Conservation (phyloP, 768 basidiomycete species). For the Naganishia antarctica region DNA sequence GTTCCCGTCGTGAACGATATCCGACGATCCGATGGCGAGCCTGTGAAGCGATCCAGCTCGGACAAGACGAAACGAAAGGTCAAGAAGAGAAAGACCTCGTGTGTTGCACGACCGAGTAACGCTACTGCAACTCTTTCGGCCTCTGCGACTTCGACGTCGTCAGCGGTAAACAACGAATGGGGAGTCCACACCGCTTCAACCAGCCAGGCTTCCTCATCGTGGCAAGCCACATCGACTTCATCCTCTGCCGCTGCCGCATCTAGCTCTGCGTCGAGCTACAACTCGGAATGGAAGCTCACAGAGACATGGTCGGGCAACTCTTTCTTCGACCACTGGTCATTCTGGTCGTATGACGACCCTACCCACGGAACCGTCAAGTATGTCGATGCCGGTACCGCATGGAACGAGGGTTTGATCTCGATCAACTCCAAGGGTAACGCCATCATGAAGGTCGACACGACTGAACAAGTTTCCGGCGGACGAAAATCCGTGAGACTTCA, state of each 20-base stretch:
- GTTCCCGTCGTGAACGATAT: constrained; percentile 22
- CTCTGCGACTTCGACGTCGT: constrained; percentile 9
- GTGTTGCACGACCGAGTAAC: constrained; percentile 29
- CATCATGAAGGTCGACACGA: constrained; percentile 84
- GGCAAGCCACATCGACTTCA: constrained; percentile 22
- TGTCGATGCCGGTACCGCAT: constrained; percentile 60
- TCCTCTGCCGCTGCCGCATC: constrained; percentile 32
- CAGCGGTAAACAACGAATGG: background rate
- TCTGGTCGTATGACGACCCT: constrained; percentile 62
- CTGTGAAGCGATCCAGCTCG: constrained; percentile 1
- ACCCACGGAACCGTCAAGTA: constrained; percentile 67
- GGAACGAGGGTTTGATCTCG: constrained; percentile 56
- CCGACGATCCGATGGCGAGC: too few species aligned
- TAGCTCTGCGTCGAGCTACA: constrained; percentile 29
- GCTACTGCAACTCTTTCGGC: constrained; percentile 2
- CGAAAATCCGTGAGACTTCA: constrained; percentile 72
- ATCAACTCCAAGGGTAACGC: constrained; percentile 70
- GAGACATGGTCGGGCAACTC: constrained; percentile 40
- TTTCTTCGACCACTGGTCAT: constrained; percentile 81
- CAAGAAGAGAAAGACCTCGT: constrained; percentile 41
- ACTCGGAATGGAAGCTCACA: constrained; percentile 35
- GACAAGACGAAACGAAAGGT: constrained; percentile 38
- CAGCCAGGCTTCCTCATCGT: too few species aligned
- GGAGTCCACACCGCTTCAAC: constrained; percentile 21
- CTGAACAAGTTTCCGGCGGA: constrained; percentile 61